phyloP scores from a whole-genome alignment of 1,139 yeast genomes.

The Suhomyces ambrosiae region DNA sequence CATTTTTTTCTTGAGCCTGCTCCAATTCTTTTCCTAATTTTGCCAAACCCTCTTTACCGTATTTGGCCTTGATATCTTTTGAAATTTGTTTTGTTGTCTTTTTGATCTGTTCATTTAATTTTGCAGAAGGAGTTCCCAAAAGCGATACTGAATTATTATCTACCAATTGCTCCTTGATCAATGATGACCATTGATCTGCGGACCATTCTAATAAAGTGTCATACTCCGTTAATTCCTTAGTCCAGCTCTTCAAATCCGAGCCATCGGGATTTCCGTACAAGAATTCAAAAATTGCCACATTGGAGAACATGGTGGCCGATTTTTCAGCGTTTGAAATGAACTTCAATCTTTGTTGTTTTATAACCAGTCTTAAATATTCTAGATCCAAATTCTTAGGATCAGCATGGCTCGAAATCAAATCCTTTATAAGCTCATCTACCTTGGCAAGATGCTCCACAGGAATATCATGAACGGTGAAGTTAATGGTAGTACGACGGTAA shows the following conservation, averaged over 20 bases:
- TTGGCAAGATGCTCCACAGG: conserved; percentile 64
- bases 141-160: conserved; percentile 73
- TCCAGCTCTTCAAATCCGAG: conserved; percentile 55
- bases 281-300: conserved; percentile 74
- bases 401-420: conserved; percentile 54
- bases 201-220: conserved; percentile 65
- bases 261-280: conserved; percentile 73
- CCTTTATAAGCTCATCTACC: conserved; percentile 54
- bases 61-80: conserved; percentile 49
- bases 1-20: conserved; percentile 67
- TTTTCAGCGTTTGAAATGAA: conserved; percentile 68
- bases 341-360: conserved; percentile 66
- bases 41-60: conserved; percentile 65
- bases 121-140: conserved; percentile 72
- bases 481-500: conserved; percentile 59
- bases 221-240: conserved; percentile 60
- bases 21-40: conserved; percentile 53
- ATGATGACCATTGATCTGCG: conserved; percentile 63
- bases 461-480: conserved; percentile 68
- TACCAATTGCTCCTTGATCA: conserved; percentile 57
- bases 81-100: conserved; percentile 51
- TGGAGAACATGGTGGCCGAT: conserved; percentile 60
- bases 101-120: conserved; percentile 56
- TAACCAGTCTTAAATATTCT: conserved; percentile 62
- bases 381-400: conserved; percentile 58